These are phyloP conservation scores for Fusarium sp. DNA, from an alignment of 2,329 filamentous ascomycete species.

Conservation along the genomic window DNA sequence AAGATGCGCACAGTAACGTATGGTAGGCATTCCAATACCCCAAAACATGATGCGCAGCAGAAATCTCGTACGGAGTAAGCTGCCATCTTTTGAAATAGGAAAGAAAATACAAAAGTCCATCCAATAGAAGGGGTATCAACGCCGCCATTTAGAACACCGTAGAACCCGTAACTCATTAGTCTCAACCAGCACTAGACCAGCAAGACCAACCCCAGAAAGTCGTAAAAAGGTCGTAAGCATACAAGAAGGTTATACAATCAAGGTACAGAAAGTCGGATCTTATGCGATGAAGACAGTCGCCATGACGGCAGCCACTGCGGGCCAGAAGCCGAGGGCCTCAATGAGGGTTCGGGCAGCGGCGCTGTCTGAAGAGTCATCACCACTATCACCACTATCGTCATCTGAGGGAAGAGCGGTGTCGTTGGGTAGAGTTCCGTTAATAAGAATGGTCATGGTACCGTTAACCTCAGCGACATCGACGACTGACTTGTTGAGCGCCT, in stretches of 20 bases:
- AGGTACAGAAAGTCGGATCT: constrained; percentile 12
- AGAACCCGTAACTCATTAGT: constrained; percentile 10
- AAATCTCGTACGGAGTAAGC: constrained; percentile 4
- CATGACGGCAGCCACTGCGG: constrained; percentile 59
- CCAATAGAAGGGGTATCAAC: constrained; percentile 26
- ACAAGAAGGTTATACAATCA: constrained; percentile 27
- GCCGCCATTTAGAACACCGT: constrained; percentile 23
- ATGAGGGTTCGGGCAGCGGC: constrained; percentile 53
- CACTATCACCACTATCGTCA: constrained; percentile 45
- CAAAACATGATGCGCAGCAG: background rate
- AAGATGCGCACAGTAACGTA: background rate
- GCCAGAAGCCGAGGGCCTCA: constrained; percentile 64
- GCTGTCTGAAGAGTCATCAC: background rate
- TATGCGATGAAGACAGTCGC: constrained; percentile 61
- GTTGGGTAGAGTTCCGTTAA: constrained; percentile 84
- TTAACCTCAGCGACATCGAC: constrained; percentile 72
- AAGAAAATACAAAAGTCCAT: constrained; percentile 10
- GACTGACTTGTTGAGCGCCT: constrained; percentile 70
- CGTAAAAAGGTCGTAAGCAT: constrained; percentile 32
- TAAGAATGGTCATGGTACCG: constrained; percentile 72
- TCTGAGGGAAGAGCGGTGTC: constrained; percentile 68
- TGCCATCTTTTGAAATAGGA: background rate
- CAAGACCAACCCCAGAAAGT: constrained; percentile 1
- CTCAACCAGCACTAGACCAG: background rate
- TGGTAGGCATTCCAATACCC: background rate